Base-by-base conservation (phyloP, 257 asterid genomes). In the Fraxinus cuspidata region DNA sequence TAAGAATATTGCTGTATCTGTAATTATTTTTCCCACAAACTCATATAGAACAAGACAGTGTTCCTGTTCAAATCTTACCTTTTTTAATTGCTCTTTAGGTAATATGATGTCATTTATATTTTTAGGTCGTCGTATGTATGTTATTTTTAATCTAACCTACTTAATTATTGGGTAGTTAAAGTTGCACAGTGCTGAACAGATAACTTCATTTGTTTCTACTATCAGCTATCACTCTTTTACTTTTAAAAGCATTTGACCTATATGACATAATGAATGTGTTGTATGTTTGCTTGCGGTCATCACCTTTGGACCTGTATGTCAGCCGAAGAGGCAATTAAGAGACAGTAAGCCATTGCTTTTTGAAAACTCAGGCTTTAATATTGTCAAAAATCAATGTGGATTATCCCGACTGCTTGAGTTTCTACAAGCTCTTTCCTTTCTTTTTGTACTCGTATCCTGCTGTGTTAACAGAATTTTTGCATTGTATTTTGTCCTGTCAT, bases 401-500 rank as follows among this genome's bases (percentile, higher is more conserved):
- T 80, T 70, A 51, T 44, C 74, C 40, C 69, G 73, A 35, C 68
- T 56, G 65, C 27, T 72, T 32, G 51, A 34, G 34, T 72, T 38
- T 53, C 27, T 13, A 65, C 53, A 25, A 34, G 56, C 58, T 32
- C 74, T 70, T 18, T 16, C 53, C 53, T 70, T 70, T 70, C 32
- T 1, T 56, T 77, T 34, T 35, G 12, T 47, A 75, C 64, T 29
- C 65, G 21, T 63, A 35, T 18, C 70, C 19, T 18, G 66, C 28
- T 31, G 44, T 72, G 76, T 71, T 70, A 9, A 23, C 18, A 28
- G 29, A 11, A 0, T 27, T 29, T 21, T 25, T 75, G 15, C 11
- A 70, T 60, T 15, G 16, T 34, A n/a, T 71, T 23, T 47, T 32
- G 44, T 67, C 37, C 40, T 73, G 82, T 80, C 56, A 35, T 79